These are phyloP conservation scores for Fusarium sp. DNA, from an alignment of 2,329 filamentous ascomycete species.

Conservation along the genomic window DNA sequence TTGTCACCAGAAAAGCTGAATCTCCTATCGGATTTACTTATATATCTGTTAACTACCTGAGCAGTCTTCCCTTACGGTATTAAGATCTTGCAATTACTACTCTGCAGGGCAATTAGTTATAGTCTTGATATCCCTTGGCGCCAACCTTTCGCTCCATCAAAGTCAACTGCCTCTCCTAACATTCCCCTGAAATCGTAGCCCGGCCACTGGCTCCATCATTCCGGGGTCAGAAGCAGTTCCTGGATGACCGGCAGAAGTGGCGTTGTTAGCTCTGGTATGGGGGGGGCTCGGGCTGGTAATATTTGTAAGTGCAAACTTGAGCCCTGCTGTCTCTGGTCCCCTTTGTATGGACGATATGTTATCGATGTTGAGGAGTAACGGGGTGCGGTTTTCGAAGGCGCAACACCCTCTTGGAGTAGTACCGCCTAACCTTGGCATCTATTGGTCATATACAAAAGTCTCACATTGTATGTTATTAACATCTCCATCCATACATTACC, in stretches of 20 bases:
- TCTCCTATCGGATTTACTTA: neutral
- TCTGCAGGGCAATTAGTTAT: neutral
- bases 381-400: conserved; percentile 18
- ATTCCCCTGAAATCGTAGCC: conserved; percentile 20
- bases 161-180: conserved; percentile 30
- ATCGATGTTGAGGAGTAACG: neutral
- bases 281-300: conserved; percentile 1
- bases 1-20: conserved; percentile 6
- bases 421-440: conserved; percentile 9
- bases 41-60: neutral
- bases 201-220: conserved; percentile 25
- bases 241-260: conserved; percentile 36
- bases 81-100: neutral
- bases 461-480: no score
- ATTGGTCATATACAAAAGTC: no score
- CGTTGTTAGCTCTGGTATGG: conserved; percentile 15
- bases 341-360: neutral
- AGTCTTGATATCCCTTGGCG: conserved; percentile 1
- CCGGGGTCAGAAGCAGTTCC: conserved; percentile 19
- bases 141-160: conserved; percentile 3
- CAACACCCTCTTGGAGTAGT: conserved; percentile 14
- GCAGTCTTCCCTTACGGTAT: neutral
- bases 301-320: conserved; percentile 13
- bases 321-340: neutral
- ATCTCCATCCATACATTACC: neutral